These are phyloP conservation scores for Butyriboletus loyo DNA, from an alignment of 768 basidiomycete species.

Conservation along the genomic window DNA sequence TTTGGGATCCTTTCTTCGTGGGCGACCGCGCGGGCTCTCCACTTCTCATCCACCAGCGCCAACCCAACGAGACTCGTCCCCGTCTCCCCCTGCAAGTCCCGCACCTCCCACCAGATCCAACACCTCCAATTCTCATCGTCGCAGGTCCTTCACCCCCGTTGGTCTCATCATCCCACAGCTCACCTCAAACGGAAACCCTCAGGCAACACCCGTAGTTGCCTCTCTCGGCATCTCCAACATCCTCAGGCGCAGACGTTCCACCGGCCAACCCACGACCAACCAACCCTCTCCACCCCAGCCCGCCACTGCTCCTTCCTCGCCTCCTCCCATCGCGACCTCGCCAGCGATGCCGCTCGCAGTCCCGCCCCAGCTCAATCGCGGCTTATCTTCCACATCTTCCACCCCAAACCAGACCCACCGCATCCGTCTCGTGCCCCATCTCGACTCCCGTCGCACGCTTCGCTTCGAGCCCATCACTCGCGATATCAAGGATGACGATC, in stretches of 20 bases:
- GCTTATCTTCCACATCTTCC: slow-evolving; percentile 16
- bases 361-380: slow-evolving; percentile 20
- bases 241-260: slow-evolving; percentile 65
- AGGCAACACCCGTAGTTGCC: slow-evolving; percentile 22
- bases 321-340: slow-evolving; percentile 15
- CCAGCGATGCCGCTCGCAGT: slow-evolving; percentile 20
- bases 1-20: slow-evolving; percentile 69
- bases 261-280: slow-evolving; percentile 45
- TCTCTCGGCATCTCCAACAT: slow-evolving; percentile 55
- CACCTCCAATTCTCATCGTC: slow-evolving; percentile 32
- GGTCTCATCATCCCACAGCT: slow-evolving; percentile 34
- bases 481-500: slow-evolving; percentile 69
- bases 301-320: slow-evolving; percentile 4
- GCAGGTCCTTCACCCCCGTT: slow-evolving; percentile 40
- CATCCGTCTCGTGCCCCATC: slow-evolving; percentile 92
- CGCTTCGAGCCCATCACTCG: slow-evolving; percentile 91
- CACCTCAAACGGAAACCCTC: slow-evolving; percentile 31
- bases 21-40: slow-evolving; percentile 64
- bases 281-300: slow-evolving; percentile 7
- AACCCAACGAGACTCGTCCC: slow-evolving; percentile 32
- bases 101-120: slow-evolving; percentile 22
- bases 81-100: slow-evolving; percentile 45
- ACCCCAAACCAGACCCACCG: slow-evolving; percentile 49
- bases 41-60: slow-evolving; percentile 44
- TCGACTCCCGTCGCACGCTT: slow-evolving; percentile 85